Evolutionary conservation across 2,329 filamentous ascomycete genomes (phyloP).

Genomic region (Clarireedia hainanense): DNA sequence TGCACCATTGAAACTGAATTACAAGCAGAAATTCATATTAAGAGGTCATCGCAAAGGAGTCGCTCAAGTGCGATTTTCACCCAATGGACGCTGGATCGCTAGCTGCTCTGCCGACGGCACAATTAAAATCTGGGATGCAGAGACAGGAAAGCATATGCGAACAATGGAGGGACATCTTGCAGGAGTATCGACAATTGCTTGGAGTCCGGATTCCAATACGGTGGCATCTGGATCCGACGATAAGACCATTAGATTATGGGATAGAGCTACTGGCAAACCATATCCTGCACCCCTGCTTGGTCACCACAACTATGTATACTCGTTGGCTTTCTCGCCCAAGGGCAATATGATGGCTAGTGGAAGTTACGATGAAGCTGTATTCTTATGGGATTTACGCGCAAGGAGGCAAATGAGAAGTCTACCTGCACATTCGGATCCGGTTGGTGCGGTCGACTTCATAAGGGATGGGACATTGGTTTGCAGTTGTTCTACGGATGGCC

Average conservation of each 20-base stretch:
- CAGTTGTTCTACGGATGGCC: constrained; percentile 82
- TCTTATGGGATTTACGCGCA: constrained; percentile 90
- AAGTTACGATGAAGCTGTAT: constrained; percentile 94
- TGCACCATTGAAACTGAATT: constrained; percentile 26
- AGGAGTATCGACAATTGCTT: constrained; percentile 86
- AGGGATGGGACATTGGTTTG: constrained; percentile 86
- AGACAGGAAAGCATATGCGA: constrained; percentile 71
- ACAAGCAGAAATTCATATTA: constrained; percentile 58
- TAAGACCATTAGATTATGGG: constrained; percentile 92
- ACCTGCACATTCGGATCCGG: constrained; percentile 91
- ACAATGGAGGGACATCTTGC: constrained; percentile 91
- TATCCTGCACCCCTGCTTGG: constrained; percentile 58
- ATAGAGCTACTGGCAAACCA: constrained; percentile 54
- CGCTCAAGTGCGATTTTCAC: constrained; percentile 82
- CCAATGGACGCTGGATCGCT: constrained; percentile 82
- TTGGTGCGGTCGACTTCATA: constrained; percentile 88
- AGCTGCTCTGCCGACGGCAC: constrained; percentile 85
- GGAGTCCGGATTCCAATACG: constrained; percentile 81
- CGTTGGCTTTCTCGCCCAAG: constrained; percentile 91
- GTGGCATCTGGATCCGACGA: constrained; percentile 91
- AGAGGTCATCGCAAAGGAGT: constrained; percentile 73
- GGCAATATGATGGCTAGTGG: constrained; percentile 95
- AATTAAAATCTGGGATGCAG: constrained; percentile 82
- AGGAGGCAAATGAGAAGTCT: constrained; percentile 82
- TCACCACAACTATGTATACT: constrained; percentile 95